These are phyloP conservation scores for Lachnellula hyalina DNA, from an alignment of 2,329 filamentous ascomycete genomes.

Conservation along the genomic window DNA sequence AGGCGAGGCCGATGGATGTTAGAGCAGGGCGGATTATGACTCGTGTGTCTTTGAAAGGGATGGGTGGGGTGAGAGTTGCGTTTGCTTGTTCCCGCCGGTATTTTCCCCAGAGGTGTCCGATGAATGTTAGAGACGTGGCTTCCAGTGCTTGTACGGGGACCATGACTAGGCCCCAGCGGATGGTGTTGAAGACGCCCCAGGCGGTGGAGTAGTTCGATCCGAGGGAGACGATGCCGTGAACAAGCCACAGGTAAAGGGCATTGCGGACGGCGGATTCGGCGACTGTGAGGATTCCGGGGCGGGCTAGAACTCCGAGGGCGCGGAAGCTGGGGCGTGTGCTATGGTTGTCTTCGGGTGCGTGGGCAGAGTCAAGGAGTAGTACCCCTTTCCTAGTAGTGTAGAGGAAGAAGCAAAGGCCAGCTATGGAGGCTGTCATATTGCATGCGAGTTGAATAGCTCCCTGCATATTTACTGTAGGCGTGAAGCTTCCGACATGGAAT, in stretches of 20 bases:
- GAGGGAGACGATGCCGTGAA: slow-evolving; percentile 58
- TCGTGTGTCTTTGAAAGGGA: slow-evolving; percentile 13
- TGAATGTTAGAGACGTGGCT: slow-evolving; percentile 57
- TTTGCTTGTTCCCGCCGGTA: neutral
- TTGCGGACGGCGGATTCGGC: slow-evolving; percentile 63
- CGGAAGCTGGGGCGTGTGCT: slow-evolving; percentile 35
- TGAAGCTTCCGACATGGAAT: slow-evolving; percentile 51
- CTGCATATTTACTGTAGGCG: slow-evolving; percentile 58
- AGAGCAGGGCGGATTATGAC: slow-evolving; percentile 48
- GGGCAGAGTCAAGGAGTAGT: neutral
- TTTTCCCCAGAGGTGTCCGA: slow-evolving; percentile 62
- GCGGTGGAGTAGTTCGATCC: slow-evolving; percentile 63
- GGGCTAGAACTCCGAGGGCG: slow-evolving; percentile 45
- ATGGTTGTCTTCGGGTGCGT: slow-evolving; percentile 2
- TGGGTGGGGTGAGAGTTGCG: neutral
- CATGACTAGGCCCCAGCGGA: slow-evolving; percentile 71
- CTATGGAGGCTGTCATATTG: slow-evolving; percentile 48
- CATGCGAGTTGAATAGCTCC: slow-evolving; percentile 59
- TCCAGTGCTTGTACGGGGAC: slow-evolving; percentile 65
- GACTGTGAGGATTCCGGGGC: slow-evolving; percentile 56
- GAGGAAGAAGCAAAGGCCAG: slow-evolving; percentile 57
- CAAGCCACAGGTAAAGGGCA: slow-evolving; percentile 65
- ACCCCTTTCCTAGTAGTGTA: slow-evolving; percentile 19
- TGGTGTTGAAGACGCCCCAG: slow-evolving; percentile 70
- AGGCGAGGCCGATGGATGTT: slow-evolving; percentile 45